A percentile compares a stretch with the other conserved stretches of the same genome.
Evolutionary conservation across 106 monocot species (phyloP).

Genomic region (Amphibolis antarctica): DNA sequence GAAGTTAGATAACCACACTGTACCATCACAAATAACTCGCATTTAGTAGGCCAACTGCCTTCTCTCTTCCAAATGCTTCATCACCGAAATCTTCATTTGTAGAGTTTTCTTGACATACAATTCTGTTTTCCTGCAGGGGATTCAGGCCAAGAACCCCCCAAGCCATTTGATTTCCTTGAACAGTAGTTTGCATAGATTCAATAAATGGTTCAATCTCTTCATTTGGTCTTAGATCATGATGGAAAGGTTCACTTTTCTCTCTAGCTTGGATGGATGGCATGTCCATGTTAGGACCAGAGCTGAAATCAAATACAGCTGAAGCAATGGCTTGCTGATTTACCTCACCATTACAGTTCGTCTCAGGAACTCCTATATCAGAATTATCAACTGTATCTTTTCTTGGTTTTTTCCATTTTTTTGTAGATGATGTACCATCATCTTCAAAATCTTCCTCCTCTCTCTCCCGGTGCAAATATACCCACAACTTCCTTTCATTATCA

Average conservation of each 20-base stretch:
- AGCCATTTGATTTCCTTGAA: conserved; percentile 18
- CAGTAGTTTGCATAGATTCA: conserved; percentile 14
- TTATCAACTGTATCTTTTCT: conserved; percentile 58
- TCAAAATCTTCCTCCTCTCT: conserved; percentile 99
- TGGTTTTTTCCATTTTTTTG: conserved; percentile 96
- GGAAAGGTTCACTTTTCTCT: conserved; percentile 27
- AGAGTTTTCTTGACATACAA: conserved; percentile 58
- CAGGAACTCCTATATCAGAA: conserved; percentile 26
- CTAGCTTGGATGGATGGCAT: conserved; percentile 15
- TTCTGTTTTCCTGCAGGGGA: conserved; percentile 27
- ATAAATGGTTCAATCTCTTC: conserved; percentile 35
- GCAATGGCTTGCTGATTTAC: conserved; percentile 21
- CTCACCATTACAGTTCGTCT: conserved; percentile 14
- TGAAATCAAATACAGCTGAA: conserved; percentile 34
- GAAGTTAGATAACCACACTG: background rate
- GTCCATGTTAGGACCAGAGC: conserved; percentile 34
- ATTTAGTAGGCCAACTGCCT: conserved; percentile 27
- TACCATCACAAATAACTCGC: conserved; percentile 26
- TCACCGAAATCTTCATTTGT: conserved; percentile 55
- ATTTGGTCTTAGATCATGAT: conserved; percentile 32
- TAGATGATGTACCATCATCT: conserved; percentile 95
- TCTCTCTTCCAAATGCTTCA: conserved; percentile 35
- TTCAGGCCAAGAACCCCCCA: conserved; percentile 36
- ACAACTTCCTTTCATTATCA: conserved; percentile 80
- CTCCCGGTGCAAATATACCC: conserved; percentile 87